Conservation (phyloP, 345 rosid species). For the Microcos paniculata region DNA sequence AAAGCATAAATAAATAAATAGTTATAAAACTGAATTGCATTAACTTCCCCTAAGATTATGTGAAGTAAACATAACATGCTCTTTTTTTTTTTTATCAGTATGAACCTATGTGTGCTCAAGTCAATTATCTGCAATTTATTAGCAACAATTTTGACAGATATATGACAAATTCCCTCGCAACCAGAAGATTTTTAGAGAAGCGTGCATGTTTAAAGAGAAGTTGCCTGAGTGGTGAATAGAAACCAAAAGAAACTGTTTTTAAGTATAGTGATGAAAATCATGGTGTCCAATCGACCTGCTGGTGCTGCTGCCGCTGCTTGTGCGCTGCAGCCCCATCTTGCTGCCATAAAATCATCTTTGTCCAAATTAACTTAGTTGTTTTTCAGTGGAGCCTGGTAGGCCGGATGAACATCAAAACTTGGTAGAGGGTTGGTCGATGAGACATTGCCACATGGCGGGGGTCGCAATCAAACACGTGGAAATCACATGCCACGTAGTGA, state of each 20-base stretch:
- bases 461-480: slow-evolving; percentile 19
- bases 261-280: neutral
- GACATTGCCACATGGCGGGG: slow-evolving; percentile 15
- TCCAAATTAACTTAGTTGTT: neutral
- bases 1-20: neutral
- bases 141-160: too few species aligned
- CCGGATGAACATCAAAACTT: neutral
- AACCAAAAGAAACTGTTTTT: neutral
- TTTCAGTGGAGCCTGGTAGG: neutral
- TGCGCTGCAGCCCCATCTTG: neutral
- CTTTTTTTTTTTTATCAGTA: neutral
- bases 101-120: neutral
- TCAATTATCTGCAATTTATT: neutral
- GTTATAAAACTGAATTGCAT: neutral
- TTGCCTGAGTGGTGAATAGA: neutral
- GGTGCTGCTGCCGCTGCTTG: neutral
- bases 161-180: too few species aligned
- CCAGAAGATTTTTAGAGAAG: too few species aligned
- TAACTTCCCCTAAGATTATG: neutral
- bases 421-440: slow-evolving; percentile 1
- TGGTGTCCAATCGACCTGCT: neutral
- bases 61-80: slow-evolving; percentile 4
- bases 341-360: neutral
- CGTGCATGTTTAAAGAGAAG: neutral
- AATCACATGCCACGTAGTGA: slow-evolving; percentile 26